phyloP scores from a whole-genome alignment of 805 yeast species.

The Candida stauntonica region DNA sequence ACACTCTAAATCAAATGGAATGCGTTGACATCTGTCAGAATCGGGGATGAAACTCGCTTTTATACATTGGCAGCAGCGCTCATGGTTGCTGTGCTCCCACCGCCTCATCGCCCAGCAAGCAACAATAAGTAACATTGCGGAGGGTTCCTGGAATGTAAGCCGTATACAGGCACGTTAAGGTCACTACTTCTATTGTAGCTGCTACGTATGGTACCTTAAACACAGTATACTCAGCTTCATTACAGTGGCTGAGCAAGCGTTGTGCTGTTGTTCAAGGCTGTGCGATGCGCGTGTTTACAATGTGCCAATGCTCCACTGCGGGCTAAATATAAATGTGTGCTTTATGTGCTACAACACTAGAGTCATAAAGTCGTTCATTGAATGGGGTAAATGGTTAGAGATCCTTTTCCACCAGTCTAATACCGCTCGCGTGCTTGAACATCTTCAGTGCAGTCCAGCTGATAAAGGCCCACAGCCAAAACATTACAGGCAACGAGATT shows the following conservation, averaged over 20 bases:
- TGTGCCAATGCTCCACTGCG: no score
- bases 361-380: not conserved
- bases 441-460: conserved; percentile 81
- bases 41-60: not conserved
- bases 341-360: no score
- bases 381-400: not conserved
- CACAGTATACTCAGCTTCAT: no score
- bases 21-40: no score
- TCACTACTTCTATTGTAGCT: no score
- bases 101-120: not conserved
- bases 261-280: no score
- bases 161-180: not conserved
- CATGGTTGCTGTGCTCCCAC: not conserved
- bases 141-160: not conserved
- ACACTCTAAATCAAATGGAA: no score
- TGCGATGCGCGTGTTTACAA: no score
- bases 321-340: no score
- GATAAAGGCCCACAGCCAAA: conserved; percentile 66
- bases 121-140: not conserved
- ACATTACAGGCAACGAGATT: conserved; percentile 31
- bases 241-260: no score
- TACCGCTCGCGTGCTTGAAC: conserved; percentile 74
- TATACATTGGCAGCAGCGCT: not conserved
- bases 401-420: conserved; percentile 22
- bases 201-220: no score